Base-by-base conservation (phyloP, 2,329 filamentous ascomycete genomes). In the Colletotrichum falcatum region DNA sequence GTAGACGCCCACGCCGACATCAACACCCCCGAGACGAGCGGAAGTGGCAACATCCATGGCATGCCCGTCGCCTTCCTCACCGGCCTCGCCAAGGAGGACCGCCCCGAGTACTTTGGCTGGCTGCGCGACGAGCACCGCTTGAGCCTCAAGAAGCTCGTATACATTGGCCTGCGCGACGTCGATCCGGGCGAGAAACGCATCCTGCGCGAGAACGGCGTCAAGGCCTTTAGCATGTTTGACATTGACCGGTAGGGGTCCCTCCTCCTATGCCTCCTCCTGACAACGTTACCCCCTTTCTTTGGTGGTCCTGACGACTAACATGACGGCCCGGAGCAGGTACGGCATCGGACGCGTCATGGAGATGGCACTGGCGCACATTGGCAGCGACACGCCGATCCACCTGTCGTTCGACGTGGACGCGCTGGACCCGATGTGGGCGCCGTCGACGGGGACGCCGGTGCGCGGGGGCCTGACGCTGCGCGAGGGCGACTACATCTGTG, bases 1-100 rank as follows among this genome's bases (percentile, higher is more conserved):
- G 96, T 99, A 39, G 96, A 99, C 82, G 96, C 96, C 33, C 96
- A 99, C 82, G 92, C 95, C 65, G 96, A 99, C 81, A 98, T 99
- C 86, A 99, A 99, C 84, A 94, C 93, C 1, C 96, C 95, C 63
- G 95, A 98, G 88, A 92, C 90, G 58, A 95, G 92, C 74, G 92
- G 88, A 51, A 96, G 92, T 75, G 96, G 96, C 42, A 98, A 98
- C 83, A 92, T 99, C 73, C 96, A 99, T 83, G 96, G 96, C 76
- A 99, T 99, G 96, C 96, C 96, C 2, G 93, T 98, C 46, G 90
- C 94, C 4, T 99, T 98, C 82, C 81, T 97, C 74, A 95, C 94
- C 0, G 94, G 96, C 0, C 85, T 99, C 67, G 93, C 95, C 55
- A 90, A 84, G 74, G 93, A 94, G 76, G 88, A 93, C 58, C 86